phyloP scores from a whole-genome alignment of 2,329 filamentous ascomycete species.

The Exutisphaerella laricina region DNA sequence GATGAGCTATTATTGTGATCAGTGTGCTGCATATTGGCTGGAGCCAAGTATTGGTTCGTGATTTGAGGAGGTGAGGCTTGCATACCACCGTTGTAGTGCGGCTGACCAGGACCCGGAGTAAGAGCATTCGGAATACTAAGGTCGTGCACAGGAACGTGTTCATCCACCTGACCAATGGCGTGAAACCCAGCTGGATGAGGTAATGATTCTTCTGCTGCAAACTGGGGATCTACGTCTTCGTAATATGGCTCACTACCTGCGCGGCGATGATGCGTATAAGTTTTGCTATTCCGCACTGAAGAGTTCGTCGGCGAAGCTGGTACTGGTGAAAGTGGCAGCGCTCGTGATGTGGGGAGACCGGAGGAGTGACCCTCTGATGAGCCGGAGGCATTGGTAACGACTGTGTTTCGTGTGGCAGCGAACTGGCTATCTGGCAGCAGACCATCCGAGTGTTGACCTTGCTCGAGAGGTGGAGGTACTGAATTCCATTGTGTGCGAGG shows the following conservation, averaged over 20 bases:
- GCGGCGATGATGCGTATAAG: slow-evolving; percentile 25
- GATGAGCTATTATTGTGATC: slow-evolving; percentile 17
- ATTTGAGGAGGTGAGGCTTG: not conserved
- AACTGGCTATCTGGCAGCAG: slow-evolving; percentile 11
- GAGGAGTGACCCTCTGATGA: slow-evolving; percentile 15
- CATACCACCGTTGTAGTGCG: slow-evolving; percentile 13
- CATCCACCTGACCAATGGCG: slow-evolving; percentile 7
- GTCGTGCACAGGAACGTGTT: slow-evolving; percentile 10
- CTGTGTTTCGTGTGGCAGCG: slow-evolving; percentile 13
- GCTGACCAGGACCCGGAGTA: slow-evolving; percentile 18
- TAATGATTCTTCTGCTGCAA: slow-evolving; percentile 56
- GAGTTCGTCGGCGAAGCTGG: slow-evolving; percentile 23
- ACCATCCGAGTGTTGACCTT: slow-evolving; percentile 5
- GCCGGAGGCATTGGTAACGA: slow-evolving; percentile 11
- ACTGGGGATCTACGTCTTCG: slow-evolving; percentile 88
- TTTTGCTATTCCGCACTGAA: slow-evolving; percentile 1
- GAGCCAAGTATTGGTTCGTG: slow-evolving; percentile 9
- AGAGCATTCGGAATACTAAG: slow-evolving; percentile 22
- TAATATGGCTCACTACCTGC: slow-evolving; percentile 61
- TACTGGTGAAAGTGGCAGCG: slow-evolving; percentile 24
- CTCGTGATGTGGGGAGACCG: slow-evolving; percentile 16
- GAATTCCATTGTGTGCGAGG: slow-evolving; percentile 42
- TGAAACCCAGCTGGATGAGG: slow-evolving; percentile 11
- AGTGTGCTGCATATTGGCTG: slow-evolving; percentile 11
- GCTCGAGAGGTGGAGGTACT: slow-evolving; percentile 11